Conservation (phyloP, 257 asterid genomes). For the Solanum infundibuliforme region DNA sequence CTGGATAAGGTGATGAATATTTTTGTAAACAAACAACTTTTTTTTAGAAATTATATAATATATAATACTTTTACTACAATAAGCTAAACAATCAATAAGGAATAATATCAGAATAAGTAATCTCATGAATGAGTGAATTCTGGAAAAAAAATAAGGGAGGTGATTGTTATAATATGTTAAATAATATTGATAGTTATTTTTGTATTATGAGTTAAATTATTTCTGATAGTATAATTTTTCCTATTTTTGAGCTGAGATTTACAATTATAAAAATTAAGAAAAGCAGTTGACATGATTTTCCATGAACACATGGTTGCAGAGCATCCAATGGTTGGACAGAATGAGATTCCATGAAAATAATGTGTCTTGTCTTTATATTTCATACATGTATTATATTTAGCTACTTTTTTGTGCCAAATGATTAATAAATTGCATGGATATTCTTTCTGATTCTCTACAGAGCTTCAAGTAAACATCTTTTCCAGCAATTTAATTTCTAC, state of each 20-base stretch:
- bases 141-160: neutral
- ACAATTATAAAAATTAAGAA: neutral
- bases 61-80: neutral
- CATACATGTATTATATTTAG: neutral
- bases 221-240: neutral
- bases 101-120: neutral
- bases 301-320: constrained; percentile 18
- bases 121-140: neutral
- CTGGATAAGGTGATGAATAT: neutral
- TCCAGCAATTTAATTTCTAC: neutral
- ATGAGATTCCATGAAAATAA: neutral
- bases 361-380: neutral
- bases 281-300: neutral
- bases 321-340: constrained; percentile 20
- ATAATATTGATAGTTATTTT: neutral
- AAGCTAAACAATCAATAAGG: neutral
- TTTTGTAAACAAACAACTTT: neutral
- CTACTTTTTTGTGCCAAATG: neutral
- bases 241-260: neutral
- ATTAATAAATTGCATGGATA: neutral
- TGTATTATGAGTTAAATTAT: neutral
- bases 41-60: neutral
- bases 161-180: neutral
- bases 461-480: neutral
- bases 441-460: neutral